Percentiles rank a stretch among this genome's conserved stretches.
Conservation (phyloP, 2,329 filamentous ascomycete species). For the Monilinia vaccinii-corymbosi region DNA sequence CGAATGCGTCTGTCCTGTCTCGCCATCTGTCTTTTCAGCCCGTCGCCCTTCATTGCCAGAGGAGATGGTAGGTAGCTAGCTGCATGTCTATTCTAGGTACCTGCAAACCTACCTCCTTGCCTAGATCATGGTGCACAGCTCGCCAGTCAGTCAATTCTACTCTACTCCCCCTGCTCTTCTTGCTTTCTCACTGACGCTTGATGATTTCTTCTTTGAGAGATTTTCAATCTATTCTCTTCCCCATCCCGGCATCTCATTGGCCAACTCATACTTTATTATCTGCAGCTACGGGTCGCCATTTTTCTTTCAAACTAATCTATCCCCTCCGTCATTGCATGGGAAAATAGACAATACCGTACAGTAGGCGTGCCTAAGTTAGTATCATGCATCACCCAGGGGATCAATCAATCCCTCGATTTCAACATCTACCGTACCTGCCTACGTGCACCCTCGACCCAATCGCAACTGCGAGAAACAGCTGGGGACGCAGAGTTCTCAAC, state of each 20-base stretch:
- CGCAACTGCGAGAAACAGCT: neutral
- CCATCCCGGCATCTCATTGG: neutral
- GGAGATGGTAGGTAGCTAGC: no score
- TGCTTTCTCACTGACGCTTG: neutral
- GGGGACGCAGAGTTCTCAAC: conserved; percentile 5
- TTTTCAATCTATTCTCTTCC: conserved; percentile 1
- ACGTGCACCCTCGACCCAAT: neutral
- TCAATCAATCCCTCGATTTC: neutral
- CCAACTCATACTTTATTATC: neutral
- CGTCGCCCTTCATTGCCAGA: neutral
- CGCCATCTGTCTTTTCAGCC: neutral
- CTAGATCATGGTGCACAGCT: neutral
- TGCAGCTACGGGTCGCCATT: conserved; percentile 5
- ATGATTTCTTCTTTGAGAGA: neutral
- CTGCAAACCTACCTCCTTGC: no score
- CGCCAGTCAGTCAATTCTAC: neutral
- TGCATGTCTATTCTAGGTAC: no score
- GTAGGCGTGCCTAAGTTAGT: conserved; percentile 7
- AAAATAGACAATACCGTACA: neutral
- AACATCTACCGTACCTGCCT: neutral
- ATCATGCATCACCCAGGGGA: conserved; percentile 5
- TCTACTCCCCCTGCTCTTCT: neutral
- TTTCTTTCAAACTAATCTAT: neutral
- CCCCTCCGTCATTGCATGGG: conserved; percentile 5
- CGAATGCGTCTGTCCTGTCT: no score